Conservation (phyloP, 352 stramenopile genomes). For the Thalassiosira hispida region DNA sequence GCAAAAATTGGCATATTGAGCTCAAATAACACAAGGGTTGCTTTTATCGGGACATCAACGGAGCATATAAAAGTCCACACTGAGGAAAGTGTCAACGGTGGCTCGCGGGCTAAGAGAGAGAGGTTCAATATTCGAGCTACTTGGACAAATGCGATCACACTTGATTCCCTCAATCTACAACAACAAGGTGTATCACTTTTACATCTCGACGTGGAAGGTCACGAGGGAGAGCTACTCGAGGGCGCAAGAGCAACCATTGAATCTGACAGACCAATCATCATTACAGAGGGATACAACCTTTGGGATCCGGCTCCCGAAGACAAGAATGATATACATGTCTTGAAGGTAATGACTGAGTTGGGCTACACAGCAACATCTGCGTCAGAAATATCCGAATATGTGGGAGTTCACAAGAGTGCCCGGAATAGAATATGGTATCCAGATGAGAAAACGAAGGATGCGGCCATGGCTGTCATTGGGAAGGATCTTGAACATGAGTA, state of each 20-base stretch:
- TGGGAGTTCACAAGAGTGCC: too few species aligned
- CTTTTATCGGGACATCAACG: not conserved
- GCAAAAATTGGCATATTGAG: conserved; percentile 9
- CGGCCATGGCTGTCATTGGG: too few species aligned
- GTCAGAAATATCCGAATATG: too few species aligned
- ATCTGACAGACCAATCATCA: not conserved
- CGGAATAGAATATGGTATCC: too few species aligned
- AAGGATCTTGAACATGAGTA: too few species aligned
- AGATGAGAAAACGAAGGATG: too few species aligned
- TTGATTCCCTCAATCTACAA: conserved; percentile 7
- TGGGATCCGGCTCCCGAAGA: too few species aligned
- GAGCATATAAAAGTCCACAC: conserved; percentile 16
- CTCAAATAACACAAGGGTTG: conserved; percentile 1
- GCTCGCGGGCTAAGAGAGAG: not conserved
- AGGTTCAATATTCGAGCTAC: not conserved
- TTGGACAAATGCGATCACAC: not conserved
- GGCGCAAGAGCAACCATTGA: conserved; percentile 2
- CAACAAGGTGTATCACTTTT: not conserved
- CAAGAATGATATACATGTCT: too few species aligned
- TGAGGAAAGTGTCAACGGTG: not conserved
- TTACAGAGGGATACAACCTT: not conserved
- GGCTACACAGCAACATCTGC: too few species aligned
- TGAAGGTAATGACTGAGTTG: too few species aligned
- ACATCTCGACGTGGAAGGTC: conserved; percentile 14
- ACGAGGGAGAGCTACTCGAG: conserved; percentile 7